These are phyloP conservation scores for Cyclotella atomus DNA, from an alignment of 108 stramenopile species.

Conservation along the genomic window DNA sequence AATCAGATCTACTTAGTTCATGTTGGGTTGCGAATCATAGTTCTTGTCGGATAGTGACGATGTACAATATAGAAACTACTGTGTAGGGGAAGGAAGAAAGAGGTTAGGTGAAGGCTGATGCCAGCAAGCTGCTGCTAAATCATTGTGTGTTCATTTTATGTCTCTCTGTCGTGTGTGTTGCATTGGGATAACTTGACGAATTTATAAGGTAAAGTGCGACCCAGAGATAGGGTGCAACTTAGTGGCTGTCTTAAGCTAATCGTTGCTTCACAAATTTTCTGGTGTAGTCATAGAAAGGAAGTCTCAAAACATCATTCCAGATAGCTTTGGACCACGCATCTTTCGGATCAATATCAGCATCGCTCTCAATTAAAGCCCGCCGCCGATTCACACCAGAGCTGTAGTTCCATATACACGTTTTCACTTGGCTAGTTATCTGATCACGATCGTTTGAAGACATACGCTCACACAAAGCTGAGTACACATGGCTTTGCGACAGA, in stretches of 20 bases:
- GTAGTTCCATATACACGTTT: constrained; percentile 76
- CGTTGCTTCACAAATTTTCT: constrained; percentile 45
- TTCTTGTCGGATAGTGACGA: no score
- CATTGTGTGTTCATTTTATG: background rate
- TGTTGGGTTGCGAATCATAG: no score
- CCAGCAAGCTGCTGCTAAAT: background rate
- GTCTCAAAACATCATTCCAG: constrained; percentile 48
- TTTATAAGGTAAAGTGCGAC: no score
- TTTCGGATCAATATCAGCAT: constrained; percentile 6
- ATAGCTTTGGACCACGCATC: constrained; percentile 15
- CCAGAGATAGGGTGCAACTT: background rate
- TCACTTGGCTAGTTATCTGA: constrained; percentile 48
- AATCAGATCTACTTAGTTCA: no score
- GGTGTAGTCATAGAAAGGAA: constrained; percentile 35
- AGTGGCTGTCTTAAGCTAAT: constrained; percentile 14
- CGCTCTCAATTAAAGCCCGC: constrained; percentile 23
- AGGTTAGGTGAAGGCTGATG: background rate
- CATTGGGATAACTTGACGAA: background rate
- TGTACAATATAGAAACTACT: no score
- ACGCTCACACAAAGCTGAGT: constrained; percentile 20
- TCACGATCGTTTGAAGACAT: constrained; percentile 21
- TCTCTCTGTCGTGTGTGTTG: background rate
- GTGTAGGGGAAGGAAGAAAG: background rate
- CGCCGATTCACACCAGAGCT: constrained; percentile 80
- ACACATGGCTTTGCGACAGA: constrained; percentile 16